Conservation (phyloP, 1,139 yeast species). For the Taiozyma onychis region DNA sequence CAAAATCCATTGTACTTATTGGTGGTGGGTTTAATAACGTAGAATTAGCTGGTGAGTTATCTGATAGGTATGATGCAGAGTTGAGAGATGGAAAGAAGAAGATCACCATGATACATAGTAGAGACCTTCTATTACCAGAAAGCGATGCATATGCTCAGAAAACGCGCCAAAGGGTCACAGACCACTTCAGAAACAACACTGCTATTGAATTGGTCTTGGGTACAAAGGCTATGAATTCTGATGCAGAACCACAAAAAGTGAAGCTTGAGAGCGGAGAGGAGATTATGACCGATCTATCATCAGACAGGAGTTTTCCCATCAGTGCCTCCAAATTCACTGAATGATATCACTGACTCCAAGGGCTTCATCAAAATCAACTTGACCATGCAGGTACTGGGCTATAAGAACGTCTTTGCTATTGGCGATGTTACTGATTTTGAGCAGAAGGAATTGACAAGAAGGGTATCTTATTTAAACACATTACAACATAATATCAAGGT, state of each 20-base stretch:
- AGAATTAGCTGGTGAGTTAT: slow-evolving; percentile 26
- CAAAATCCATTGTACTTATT: slow-evolving; percentile 22
- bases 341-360: slow-evolving; percentile 7
- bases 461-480: slow-evolving; percentile 10
- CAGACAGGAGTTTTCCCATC: slow-evolving; percentile 17
- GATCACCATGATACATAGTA: slow-evolving; percentile 22
- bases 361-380: slow-evolving; percentile 15
- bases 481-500: slow-evolving; percentile 9
- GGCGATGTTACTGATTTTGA: slow-evolving; percentile 21
- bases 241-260: slow-evolving; percentile 1
- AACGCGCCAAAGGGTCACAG: slow-evolving; percentile 9
- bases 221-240: slow-evolving; percentile 6
- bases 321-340: slow-evolving; percentile 14
- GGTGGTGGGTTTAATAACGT: slow-evolving; percentile 27
- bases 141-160: slow-evolving; percentile 9
- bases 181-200: slow-evolving; percentile 5
- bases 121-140: slow-evolving; percentile 12
- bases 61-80: slow-evolving; percentile 12
- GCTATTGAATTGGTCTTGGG: slow-evolving; percentile 8
- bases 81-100: slow-evolving; percentile 14
- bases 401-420: slow-evolving; percentile 18
- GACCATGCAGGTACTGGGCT: slow-evolving; percentile 14
- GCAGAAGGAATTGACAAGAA: slow-evolving; percentile 9
- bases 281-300: slow-evolving; percentile 9
- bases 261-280: slow-evolving; percentile 2